Base-by-base conservation (phyloP, 176 grass and related monocot genomes). In the Cenchrus purpureus region DNA sequence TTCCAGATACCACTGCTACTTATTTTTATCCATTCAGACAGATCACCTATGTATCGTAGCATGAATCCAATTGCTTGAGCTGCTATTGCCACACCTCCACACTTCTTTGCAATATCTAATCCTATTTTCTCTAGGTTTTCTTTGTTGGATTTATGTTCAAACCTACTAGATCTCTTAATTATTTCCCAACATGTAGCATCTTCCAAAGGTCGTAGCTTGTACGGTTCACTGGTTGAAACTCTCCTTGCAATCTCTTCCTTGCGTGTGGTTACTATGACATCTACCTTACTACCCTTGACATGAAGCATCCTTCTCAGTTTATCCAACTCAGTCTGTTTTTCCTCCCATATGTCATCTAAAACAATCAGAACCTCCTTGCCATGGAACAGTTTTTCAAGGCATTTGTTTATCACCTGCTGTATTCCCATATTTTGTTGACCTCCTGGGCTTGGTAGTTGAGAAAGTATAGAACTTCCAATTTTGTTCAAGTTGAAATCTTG, bases 341-440 rank as follows among this genome's bases (percentile, higher is more conserved):
- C n/a, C 48, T 73, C n/a, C 71, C 71, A 73, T 31, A 73, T 4
- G 48, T 73, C 71, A 31, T 73, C 71, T 16, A 73, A 73, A 52
- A 73, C 22, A 73, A 73, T 52, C 12, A 73, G n/a, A 73, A 52
- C 25, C 20, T 51, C 52, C 2, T 73, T 73, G 46, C 22, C 46
- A 73, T 8, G 12, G 13, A 73, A 22, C 5, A 52, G 48, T 2
- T 8, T 9, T 52, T 52, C 2, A 28, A 51, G 5, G 22, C 48
- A 15, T 0, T 73, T n/a, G 2, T 73, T 15, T 73, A 73, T 31
- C 6, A 7, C 7, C 4, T 73, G 5, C 22, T 52, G 0, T 34
- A 34, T 34, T 34, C 50, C 6, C 12, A 7, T 6, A 13, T 74
- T 73, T 0, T 31, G 46, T 0, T 73, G 71, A 7, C 48, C 48